A percentile compares a stretch with the other conserved stretches of the same genome.
Conservation (phyloP, 257 asterid genomes). For the Voacanga thouarsii region DNA sequence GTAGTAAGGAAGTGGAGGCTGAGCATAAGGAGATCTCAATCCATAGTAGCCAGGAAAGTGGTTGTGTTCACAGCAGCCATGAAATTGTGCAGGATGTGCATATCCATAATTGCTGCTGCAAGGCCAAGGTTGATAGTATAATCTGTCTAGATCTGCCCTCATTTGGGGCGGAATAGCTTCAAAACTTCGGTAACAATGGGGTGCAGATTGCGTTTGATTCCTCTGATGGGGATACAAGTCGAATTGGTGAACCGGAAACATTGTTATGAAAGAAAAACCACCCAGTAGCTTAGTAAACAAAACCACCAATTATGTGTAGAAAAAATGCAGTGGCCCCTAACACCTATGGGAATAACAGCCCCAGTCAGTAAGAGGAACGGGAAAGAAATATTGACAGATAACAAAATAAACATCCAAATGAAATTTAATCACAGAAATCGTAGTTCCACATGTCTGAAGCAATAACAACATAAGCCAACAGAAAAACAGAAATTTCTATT, state of each 20-base stretch:
- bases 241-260: slow-evolving; percentile 36
- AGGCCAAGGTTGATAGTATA: slow-evolving; percentile 38
- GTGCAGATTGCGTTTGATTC: slow-evolving; percentile 36
- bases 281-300: neutral
- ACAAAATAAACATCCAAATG: neutral
- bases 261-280: slow-evolving; percentile 7
- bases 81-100: slow-evolving; percentile 27
- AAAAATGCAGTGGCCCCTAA: neutral
- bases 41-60: slow-evolving; percentile 25
- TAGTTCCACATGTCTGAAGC: neutral
- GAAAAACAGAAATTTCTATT: neutral
- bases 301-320: neutral
- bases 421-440: neutral
- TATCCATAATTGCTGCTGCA: slow-evolving; percentile 37
- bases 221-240: slow-evolving; percentile 37
- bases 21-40: slow-evolving; percentile 44
- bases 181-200: slow-evolving; percentile 26
- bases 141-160: slow-evolving; percentile 25
- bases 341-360: neutral
- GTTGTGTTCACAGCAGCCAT: slow-evolving; percentile 44
- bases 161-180: slow-evolving; percentile 32
- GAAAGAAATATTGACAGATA: neutral
- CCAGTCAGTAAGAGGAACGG: neutral
- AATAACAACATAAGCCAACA: neutral
- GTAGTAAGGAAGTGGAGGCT: slow-evolving; percentile 27